Percentiles rank a stretch among this genome's conserved stretches.
These are phyloP conservation scores for Carallia pectinifolia DNA, from an alignment of 345 rosid genomes.

Conservation along the genomic window DNA sequence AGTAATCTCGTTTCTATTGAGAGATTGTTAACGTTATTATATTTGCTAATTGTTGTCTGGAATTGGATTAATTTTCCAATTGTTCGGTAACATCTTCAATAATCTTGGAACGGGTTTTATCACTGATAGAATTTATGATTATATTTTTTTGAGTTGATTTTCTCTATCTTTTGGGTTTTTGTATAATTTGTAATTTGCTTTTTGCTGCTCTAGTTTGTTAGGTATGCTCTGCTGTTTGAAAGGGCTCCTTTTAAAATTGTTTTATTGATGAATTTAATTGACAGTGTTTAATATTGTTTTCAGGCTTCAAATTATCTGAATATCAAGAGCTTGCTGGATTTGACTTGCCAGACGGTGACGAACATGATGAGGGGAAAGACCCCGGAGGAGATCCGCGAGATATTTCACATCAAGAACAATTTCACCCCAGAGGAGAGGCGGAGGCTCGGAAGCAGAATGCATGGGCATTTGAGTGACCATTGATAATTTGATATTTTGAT, in stretches of 20 bases:
- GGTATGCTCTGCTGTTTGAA: not conserved
- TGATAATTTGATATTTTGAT: not conserved
- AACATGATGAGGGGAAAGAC: conserved; percentile 71
- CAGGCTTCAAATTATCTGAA: conserved; percentile 70
- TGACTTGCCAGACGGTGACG: conserved; percentile 61
- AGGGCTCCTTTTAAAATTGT: not conserved
- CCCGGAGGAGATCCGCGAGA: conserved; percentile 56
- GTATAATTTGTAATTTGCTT: too few species aligned
- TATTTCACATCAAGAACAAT: conserved; percentile 57
- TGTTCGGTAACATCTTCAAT: too few species aligned
- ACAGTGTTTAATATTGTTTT: not conserved
- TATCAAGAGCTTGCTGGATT: conserved; percentile 50
- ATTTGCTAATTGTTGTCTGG: too few species aligned
- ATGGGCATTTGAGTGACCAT: conserved; percentile 66
- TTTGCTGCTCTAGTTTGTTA: too few species aligned
- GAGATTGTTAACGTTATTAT: too few species aligned
- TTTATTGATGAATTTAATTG: not conserved
- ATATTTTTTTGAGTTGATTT: too few species aligned
- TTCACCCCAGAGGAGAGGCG: conserved; percentile 55
- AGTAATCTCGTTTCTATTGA: too few species aligned
- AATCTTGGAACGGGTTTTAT: too few species aligned
- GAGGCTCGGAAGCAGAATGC: conserved; percentile 59
- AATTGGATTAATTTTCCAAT: too few species aligned
- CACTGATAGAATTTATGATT: too few species aligned
- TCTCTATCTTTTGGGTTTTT: too few species aligned